Evolutionary conservation across 768 basidiomycete genomes (phyloP).

Genomic region (Cystoderma amianthinum): DNA sequence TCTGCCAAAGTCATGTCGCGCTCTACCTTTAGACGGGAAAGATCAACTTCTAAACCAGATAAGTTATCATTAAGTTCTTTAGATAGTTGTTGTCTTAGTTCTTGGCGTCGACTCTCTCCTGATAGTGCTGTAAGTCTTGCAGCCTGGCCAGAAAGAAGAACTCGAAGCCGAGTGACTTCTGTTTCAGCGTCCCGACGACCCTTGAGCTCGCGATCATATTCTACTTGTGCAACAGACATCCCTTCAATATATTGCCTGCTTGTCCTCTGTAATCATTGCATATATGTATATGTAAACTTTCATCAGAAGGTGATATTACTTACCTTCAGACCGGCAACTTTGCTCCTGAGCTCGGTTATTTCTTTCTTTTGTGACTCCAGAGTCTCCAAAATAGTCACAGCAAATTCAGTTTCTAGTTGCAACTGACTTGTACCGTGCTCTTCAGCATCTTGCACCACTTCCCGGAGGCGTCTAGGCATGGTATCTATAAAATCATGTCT

Average conservation of each 20-base stretch:
- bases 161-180: slow-evolving; percentile 80
- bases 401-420: slow-evolving; percentile 64
- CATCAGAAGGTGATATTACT: slow-evolving; percentile 13
- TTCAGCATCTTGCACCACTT: slow-evolving; percentile 53
- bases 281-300: slow-evolving; percentile 1
- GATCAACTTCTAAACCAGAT: slow-evolving; percentile 72
- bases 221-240: slow-evolving; percentile 85
- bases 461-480: slow-evolving; percentile 46
- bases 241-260: slow-evolving; percentile 93
- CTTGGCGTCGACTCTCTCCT: slow-evolving; percentile 70
- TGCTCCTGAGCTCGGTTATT: slow-evolving; percentile 57
- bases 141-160: slow-evolving; percentile 85
- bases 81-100: slow-evolving; percentile 72
- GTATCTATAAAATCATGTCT: slow-evolving; percentile 35
- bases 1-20: slow-evolving; percentile 91
- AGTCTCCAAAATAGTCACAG: slow-evolving; percentile 61
- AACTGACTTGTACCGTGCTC: slow-evolving; percentile 55
- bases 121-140: slow-evolving; percentile 81
- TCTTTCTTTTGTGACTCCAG: slow-evolving; percentile 62
- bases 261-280: slow-evolving; percentile 51
- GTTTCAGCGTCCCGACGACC: slow-evolving; percentile 87
- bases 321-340: slow-evolving; percentile 86
- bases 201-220: slow-evolving; percentile 89
- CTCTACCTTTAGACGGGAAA: slow-evolving; percentile 84
- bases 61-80: slow-evolving; percentile 75